These are phyloP conservation scores for Chimonanthus praecox DNA, from an alignment of 164 flowering plant genomes.

Conservation along the genomic window DNA sequence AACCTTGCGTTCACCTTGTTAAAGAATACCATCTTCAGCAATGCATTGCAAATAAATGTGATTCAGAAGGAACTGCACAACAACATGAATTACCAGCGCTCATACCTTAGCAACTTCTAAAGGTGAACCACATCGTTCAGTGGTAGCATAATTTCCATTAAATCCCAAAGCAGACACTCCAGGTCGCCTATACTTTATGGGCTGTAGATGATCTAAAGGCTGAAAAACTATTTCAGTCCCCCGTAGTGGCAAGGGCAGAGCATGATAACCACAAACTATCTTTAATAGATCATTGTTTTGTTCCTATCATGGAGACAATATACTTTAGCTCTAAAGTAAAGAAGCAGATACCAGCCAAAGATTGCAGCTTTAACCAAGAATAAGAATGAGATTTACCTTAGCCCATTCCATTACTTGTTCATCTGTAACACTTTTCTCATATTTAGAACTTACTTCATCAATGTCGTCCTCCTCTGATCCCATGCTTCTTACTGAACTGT, in stretches of 20 bases:
- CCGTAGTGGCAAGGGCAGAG: constrained; percentile 51
- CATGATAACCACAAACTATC: constrained; percentile 77
- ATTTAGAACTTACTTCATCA: constrained; percentile 34
- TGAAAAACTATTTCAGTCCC: constrained; percentile 64
- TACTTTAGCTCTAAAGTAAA: neutral
- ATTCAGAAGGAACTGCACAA: neutral
- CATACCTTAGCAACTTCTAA: constrained; percentile 51
- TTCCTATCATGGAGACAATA: constrained; percentile 38
- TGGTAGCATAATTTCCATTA: constrained; percentile 25
- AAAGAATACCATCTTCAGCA: constrained; percentile 15
- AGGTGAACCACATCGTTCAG: constrained; percentile 17
- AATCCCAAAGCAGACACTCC: constrained; percentile 46
- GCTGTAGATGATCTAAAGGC: constrained; percentile 87
- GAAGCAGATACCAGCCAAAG: neutral
- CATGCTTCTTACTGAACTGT: constrained; percentile 82
- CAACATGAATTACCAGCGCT: neutral
- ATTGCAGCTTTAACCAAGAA: neutral
- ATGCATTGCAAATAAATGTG: neutral
- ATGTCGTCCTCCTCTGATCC: constrained; percentile 66
- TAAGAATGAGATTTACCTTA: constrained; percentile 33
- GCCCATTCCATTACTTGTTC: constrained; percentile 75
- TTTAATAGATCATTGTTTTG: constrained; percentile 69
- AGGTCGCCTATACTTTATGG: constrained; percentile 59
- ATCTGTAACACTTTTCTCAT: constrained; percentile 36
- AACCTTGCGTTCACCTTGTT: constrained; percentile 55